phyloP scores from a whole-genome alignment of 2,329 filamentous ascomycete genomes.

The Fusarium sp. region DNA sequence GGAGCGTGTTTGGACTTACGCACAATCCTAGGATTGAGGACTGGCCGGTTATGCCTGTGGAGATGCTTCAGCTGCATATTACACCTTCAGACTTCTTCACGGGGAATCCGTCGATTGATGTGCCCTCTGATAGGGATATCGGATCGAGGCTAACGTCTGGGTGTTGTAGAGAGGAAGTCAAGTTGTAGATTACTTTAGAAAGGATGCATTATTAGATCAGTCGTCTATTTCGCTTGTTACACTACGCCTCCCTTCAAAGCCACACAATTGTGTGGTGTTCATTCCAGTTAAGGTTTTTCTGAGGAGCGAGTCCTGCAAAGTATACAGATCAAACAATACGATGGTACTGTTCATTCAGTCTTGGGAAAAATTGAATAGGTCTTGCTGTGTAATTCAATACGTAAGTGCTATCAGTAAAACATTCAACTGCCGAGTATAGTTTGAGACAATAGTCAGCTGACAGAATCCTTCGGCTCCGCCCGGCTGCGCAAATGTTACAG shows the following conservation, averaged over 20 bases:
- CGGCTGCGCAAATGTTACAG: not conserved
- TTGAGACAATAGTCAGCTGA: not conserved
- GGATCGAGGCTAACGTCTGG: conserved; percentile 13
- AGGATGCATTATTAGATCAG: no score
- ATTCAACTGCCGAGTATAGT: not conserved
- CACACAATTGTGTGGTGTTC: not conserved
- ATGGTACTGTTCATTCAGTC: not conserved
- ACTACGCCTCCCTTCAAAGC: accelerated
- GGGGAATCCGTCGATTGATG: conserved; percentile 12
- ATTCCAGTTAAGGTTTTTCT: not conserved
- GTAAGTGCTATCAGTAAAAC: not conserved
- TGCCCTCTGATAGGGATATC: conserved; percentile 12
- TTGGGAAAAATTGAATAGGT: no score
- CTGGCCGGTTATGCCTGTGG: conserved; percentile 19
- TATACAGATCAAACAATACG: no score
- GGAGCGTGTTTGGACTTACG: conserved; percentile 19
- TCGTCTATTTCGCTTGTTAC: accelerated
- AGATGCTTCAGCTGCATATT: conserved; percentile 22
- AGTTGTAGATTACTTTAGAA: not conserved
- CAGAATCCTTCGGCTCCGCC: not conserved
- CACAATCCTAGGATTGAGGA: conserved; percentile 16
- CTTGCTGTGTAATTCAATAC: not conserved
- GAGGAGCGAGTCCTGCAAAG: no score
- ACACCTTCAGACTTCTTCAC: conserved; percentile 18
- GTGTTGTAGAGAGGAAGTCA: conserved; percentile 12